Percentiles rank a stretch among this genome's conserved stretches.
These are phyloP conservation scores for Aegilops tauschii DNA, from an alignment of 176 grass and related monocot species.

Conservation along the genomic window DNA sequence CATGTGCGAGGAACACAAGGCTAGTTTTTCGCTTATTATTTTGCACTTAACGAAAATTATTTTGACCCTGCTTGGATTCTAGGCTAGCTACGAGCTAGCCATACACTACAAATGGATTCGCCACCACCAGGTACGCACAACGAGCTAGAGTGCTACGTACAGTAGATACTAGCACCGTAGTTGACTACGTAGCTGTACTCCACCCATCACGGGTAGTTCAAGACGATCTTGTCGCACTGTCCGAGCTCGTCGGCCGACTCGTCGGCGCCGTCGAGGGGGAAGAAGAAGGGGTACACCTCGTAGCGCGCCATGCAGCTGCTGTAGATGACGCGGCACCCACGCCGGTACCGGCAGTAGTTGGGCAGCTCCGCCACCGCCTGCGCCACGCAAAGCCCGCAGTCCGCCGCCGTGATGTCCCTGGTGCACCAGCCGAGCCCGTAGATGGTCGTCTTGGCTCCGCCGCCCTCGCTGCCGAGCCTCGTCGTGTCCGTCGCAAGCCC, in stretches of 20 bases:
- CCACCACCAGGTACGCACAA: background rate
- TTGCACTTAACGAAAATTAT: background rate
- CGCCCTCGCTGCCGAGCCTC: background rate
- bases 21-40: background rate
- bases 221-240: conserved; percentile 25
- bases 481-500: conserved; percentile 39
- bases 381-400: conserved; percentile 67
- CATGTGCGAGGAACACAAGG: no score
- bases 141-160: no score
- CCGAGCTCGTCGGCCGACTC: background rate
- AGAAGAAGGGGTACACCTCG: conserved; percentile 78
- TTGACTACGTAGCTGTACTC: background rate
- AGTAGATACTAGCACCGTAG: no score
- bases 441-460: conserved; percentile 28
- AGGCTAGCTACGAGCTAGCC: background rate
- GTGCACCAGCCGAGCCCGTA: conserved; percentile 84
- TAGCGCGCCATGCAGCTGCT: conserved; percentile 80
- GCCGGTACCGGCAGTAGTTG: conserved; percentile 49
- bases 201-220: background rate
- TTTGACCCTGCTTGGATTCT: background rate
- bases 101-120: conserved; percentile 5
- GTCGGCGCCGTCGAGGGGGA: conserved; percentile 33
- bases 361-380: conserved; percentile 59
- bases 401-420: conserved; percentile 34
- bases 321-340: conserved; percentile 69